phyloP scores from a whole-genome alignment of 192 early-diverging fungal genomes.

The Gryganskiella cystojenkinii region DNA sequence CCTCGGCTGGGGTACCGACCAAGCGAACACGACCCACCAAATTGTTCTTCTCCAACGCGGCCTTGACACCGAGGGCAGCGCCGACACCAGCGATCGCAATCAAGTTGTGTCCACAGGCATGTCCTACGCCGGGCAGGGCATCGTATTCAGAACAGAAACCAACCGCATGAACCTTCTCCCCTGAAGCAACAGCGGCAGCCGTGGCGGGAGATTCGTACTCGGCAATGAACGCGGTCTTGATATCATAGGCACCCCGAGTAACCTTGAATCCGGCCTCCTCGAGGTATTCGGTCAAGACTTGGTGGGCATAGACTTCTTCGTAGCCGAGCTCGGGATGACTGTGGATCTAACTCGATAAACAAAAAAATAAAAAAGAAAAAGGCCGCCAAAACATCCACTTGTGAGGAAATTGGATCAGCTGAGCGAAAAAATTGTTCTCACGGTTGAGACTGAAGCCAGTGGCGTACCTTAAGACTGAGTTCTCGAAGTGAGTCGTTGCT shows the following conservation, averaged over 20 bases:
- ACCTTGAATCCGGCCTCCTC: slow-evolving; percentile 63
- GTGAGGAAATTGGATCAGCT: no score
- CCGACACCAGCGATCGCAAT: slow-evolving; percentile 78
- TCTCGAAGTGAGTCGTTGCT: slow-evolving; percentile 23
- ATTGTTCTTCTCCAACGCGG: slow-evolving; percentile 47
- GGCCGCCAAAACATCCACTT: no score
- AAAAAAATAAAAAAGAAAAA: not conserved
- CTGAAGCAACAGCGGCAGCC: slow-evolving; percentile 18
- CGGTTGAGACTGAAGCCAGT: no score
- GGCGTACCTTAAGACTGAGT: slow-evolving; percentile 29
- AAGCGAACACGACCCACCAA: slow-evolving; percentile 71
- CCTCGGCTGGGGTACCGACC: slow-evolving; percentile 85
- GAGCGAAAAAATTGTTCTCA: not conserved
- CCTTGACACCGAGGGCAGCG: slow-evolving; percentile 63
- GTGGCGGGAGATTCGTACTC: slow-evolving; percentile 55
- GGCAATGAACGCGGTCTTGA: slow-evolving; percentile 73
- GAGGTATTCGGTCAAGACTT: slow-evolving; percentile 66
- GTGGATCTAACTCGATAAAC: slow-evolving; percentile 56
- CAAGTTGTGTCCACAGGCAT: slow-evolving; percentile 79
- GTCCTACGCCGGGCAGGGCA: slow-evolving; percentile 72
- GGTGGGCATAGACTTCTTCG: slow-evolving; percentile 65
- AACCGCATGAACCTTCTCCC: slow-evolving; percentile 52
- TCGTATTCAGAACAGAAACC: slow-evolving; percentile 76
- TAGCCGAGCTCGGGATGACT: slow-evolving; percentile 69
- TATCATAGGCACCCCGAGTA: slow-evolving; percentile 53